phyloP scores from a whole-genome alignment of 2,329 filamentous ascomycete species.

The Phialophora chinensis region DNA sequence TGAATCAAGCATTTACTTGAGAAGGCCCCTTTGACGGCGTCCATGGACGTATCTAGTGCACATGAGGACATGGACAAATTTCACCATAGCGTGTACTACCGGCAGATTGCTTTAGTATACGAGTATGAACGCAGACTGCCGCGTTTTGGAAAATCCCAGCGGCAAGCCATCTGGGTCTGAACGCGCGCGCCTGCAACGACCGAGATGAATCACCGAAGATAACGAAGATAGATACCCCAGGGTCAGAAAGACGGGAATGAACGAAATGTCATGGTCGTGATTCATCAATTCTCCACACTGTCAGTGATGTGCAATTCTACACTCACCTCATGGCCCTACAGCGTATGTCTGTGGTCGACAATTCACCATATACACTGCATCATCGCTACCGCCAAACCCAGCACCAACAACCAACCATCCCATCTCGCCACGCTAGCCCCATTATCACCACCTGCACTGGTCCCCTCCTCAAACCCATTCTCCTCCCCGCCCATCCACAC shows the following conservation, averaged over 20 bases:
- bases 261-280: neutral
- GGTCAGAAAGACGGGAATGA: neutral
- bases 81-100: too few relatives aligned
- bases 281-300: neutral
- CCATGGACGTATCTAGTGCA: too few relatives aligned
- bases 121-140: neutral
- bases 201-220: neutral
- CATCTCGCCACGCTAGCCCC: neutral
- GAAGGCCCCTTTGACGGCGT: neutral
- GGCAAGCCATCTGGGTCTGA: neutral
- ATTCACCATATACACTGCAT: neutral
- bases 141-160: neutral
- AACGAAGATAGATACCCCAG: slow-evolving; percentile 6
- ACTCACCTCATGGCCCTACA: neutral
- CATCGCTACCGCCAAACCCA: neutral
- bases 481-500: slow-evolving; percentile 75
- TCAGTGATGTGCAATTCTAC: neutral
- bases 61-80: too few relatives aligned
- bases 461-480: slow-evolving; percentile 64
- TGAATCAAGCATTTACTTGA: neutral
- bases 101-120: too few relatives aligned
- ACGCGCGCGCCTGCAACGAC: neutral
- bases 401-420: slow-evolving; percentile 3
- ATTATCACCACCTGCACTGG: slow-evolving; percentile 1
- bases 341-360: neutral